These are phyloP conservation scores for Hymenoscyphus repandus DNA, from an alignment of 2,329 filamentous ascomycete genomes.

Conservation along the genomic window DNA sequence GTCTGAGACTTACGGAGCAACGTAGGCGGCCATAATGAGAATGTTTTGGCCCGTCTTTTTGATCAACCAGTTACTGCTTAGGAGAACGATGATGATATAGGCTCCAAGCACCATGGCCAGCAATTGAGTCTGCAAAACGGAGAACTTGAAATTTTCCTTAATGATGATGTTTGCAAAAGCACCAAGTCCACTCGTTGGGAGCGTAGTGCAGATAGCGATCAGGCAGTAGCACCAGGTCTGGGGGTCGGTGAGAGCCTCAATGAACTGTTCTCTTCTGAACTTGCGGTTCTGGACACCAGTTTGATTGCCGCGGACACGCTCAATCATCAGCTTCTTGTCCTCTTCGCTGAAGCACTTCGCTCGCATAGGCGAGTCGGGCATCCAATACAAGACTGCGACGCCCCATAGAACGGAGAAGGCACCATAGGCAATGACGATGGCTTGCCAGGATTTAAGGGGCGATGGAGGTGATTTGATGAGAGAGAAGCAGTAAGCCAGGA, in stretches of 20 bases:
- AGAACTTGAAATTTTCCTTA: conserved; percentile 57
- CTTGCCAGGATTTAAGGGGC: conserved; percentile 56
- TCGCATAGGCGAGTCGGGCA: conserved; percentile 18
- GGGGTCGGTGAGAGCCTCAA: conserved; percentile 54
- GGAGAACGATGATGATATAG: conserved; percentile 66
- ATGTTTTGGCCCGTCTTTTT: conserved; percentile 66
- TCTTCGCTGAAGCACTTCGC: conserved; percentile 20
- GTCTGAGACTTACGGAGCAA: conserved; percentile 51
- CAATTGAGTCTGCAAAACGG: conserved; percentile 62
- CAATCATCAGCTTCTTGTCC: conserved; percentile 34
- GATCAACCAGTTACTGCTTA: conserved; percentile 61
- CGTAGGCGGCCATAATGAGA: conserved; percentile 58
- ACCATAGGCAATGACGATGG: conserved; percentile 44
- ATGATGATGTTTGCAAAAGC: conserved; percentile 74
- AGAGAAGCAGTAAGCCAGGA: conserved; percentile 57
- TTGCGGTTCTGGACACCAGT: conserved; percentile 49
- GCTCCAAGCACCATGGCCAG: conserved; percentile 70
- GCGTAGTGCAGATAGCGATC: conserved; percentile 56
- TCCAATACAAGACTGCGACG: conserved; percentile 33
- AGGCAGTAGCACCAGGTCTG: conserved; percentile 44
- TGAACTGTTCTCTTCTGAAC: conserved; percentile 45
- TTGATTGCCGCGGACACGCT: conserved; percentile 51
- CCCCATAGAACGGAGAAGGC: conserved; percentile 40
- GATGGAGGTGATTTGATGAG: conserved; percentile 39
- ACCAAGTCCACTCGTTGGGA: conserved; percentile 68